Evolutionary conservation across 805 yeast genomes (phyloP), one percentile per base, ranked within the genome.

Genomic region (Kuraishia cidri): DNA sequence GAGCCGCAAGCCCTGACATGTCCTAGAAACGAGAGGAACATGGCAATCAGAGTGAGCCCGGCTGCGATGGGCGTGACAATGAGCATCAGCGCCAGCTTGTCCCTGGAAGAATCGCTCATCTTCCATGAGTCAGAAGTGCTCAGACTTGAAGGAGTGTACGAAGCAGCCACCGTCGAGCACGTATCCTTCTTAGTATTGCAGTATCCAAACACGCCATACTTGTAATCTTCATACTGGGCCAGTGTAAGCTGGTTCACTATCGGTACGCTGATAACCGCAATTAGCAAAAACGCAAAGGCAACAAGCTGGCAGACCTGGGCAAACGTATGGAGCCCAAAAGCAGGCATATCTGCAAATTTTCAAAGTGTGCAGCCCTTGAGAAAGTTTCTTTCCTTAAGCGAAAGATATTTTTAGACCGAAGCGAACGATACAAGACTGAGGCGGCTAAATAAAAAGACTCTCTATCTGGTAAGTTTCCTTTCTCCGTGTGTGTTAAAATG

Each of bases 121-220:
- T 60, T 47, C 84, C 87, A 79, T 19, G 54, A 38, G 14, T 48
- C 44, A 12, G 50, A 47, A 3, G 44, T 36, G 18, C 61, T 54
- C 20, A 69, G 47, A 2, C 27, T 24, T 21, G 59, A 53, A 4
- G 60, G 65, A 6, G 45, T 28, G 6, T 39, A 33, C 2, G 72
- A 68, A 13, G 69, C 72, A 1, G 61, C 47, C 2, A 75, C 69
- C 6, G 45, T 46, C 12, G 65, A 49, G 45, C 83, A 76, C 1
- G 38, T 15, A 7, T 46, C 38, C 3, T 43, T 38, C 1, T 49
- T 45, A 4, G 41, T 37, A 4, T 46, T 26, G 47, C 92, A 82
- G 48, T 68, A 73, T 3, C 92, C 92, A 47, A 82, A 69, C 2
- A 73, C 69, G 21, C 92, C 92, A 50, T 67, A 82, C 2, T 60